Evolutionary conservation across 2,329 filamentous ascomycete species (phyloP).

Genomic region (Pseudogymnoascus sp.): DNA sequence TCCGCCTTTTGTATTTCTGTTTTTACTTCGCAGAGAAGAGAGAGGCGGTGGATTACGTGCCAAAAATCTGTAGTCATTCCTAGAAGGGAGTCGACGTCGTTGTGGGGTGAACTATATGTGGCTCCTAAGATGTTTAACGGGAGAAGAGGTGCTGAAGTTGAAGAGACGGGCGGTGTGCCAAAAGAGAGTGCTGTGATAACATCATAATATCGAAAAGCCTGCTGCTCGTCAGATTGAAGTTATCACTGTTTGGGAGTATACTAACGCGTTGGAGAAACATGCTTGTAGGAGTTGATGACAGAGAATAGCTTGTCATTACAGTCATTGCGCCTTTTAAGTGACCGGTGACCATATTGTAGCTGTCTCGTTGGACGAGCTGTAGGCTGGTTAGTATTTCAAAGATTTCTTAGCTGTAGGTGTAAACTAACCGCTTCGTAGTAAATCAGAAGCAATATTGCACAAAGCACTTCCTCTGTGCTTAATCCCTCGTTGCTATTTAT

Average conservation of each 20-base stretch:
- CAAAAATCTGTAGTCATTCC: slow-evolving; percentile 16
- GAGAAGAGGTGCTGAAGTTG: background rate
- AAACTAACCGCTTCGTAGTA: slow-evolving; percentile 54
- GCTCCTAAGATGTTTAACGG: background rate
- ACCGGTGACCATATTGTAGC: slow-evolving; percentile 50
- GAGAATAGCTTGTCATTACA: slow-evolving; percentile 44
- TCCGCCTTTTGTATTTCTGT: slow-evolving; percentile 29
- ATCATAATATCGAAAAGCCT: slow-evolving; percentile 42
- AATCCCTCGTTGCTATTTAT: slow-evolving; percentile 44
- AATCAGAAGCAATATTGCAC: slow-evolving; percentile 51
- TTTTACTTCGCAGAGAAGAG: slow-evolving; percentile 26
- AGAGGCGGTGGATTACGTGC: background rate
- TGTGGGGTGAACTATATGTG: background rate
- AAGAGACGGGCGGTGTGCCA: background rate
- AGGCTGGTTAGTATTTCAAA: slow-evolving; percentile 13
- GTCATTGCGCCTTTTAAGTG: slow-evolving; percentile 55
- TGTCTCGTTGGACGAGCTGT: slow-evolving; percentile 52
- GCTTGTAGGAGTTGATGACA: slow-evolving; percentile 41
- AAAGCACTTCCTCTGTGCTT: slow-evolving; percentile 49
- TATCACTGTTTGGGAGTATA: background rate
- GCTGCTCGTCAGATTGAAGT: slow-evolving; percentile 18
- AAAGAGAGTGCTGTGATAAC: background rate
- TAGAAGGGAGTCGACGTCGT: background rate
- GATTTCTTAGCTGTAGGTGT: background rate
- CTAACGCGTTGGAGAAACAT: slow-evolving; percentile 51